Evolutionary conservation across 345 rosid species (phyloP).

Genomic region (Draba incana): DNA sequence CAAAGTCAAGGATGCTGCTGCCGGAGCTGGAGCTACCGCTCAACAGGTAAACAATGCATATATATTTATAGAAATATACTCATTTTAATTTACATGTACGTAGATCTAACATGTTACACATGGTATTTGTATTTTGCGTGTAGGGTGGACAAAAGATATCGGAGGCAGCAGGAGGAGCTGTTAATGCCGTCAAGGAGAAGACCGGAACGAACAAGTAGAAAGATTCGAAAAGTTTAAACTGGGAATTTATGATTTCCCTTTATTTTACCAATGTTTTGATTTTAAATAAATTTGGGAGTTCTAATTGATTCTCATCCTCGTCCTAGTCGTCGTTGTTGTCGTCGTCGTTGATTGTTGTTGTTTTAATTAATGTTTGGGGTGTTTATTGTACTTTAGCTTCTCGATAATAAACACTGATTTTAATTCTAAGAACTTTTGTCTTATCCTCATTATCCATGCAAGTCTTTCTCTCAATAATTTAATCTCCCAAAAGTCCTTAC

Average conservation of each 20-base stretch:
- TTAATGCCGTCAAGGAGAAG: conserved; percentile 62
- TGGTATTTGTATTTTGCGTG: not conserved
- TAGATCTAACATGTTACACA: not conserved
- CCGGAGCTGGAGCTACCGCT: conserved; percentile 50
- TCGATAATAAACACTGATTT: conserved; percentile 9
- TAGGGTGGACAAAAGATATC: conserved; percentile 61
- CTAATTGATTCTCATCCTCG: conserved; percentile 28
- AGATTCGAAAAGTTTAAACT: not conserved
- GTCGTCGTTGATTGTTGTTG: not conserved
- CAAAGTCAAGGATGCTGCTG: conserved; percentile 52
- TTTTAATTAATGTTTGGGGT: not conserved
- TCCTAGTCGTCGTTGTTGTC: conserved; percentile 5
- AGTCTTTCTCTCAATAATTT: too few relatives aligned
- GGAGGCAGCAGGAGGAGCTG: conserved; percentile 63
- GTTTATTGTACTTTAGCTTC: not conserved
- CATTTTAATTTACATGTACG: not conserved
- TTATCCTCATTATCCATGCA: too few relatives aligned
- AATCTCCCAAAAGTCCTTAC: too few relatives aligned
- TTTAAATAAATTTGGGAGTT: conserved; percentile 23
- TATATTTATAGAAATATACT: not conserved
- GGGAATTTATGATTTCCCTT: conserved; percentile 2
- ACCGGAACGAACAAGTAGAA: conserved; percentile 54
- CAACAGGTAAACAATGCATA: conserved; percentile 46
- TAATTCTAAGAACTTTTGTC: not conserved
- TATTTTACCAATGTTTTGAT: conserved; percentile 10